Conservation (phyloP, 1,284 basidiomycete genomes). For the Stygiomarasmius scandens region DNA sequence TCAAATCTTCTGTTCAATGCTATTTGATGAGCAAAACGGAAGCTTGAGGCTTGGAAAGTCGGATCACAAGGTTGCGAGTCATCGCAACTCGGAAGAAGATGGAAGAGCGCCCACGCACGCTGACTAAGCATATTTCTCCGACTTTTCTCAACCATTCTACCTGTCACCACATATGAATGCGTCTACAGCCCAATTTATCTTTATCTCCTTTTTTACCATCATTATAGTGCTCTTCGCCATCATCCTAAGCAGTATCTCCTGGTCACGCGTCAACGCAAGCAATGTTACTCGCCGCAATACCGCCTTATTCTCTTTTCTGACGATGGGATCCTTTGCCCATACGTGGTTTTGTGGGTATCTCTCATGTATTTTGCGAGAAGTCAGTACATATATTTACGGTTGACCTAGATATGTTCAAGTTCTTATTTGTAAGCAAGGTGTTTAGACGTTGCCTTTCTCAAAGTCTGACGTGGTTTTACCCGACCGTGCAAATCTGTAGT, state of each 20-base stretch:
- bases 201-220: conserved; percentile 37
- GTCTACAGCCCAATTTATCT: conserved; percentile 27
- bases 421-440: conserved; percentile 45
- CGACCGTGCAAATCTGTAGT: conserved; percentile 33
- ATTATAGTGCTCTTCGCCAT: conserved; percentile 43
- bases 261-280: conserved; percentile 10
- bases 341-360: conserved; percentile 67
- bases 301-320: conserved; percentile 35
- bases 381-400: background rate
- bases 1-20: no score
- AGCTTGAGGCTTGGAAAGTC: no score
- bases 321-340: conserved; percentile 44
- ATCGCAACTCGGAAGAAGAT: no score
- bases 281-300: conserved; percentile 17
- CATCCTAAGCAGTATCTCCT: conserved; percentile 36
- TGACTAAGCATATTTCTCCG: no score
- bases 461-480: background rate
- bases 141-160: background rate
- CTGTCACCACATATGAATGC: background rate
- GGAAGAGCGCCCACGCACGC: no score
- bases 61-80: no score
- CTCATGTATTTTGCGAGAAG: conserved; percentile 3
- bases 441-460: background rate
- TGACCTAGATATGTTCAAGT: conserved; percentile 53
- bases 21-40: no score